These are phyloP conservation scores for Heracleum sosnowskyi DNA, from an alignment of 129 eudicot species.

Conservation along the genomic window DNA sequence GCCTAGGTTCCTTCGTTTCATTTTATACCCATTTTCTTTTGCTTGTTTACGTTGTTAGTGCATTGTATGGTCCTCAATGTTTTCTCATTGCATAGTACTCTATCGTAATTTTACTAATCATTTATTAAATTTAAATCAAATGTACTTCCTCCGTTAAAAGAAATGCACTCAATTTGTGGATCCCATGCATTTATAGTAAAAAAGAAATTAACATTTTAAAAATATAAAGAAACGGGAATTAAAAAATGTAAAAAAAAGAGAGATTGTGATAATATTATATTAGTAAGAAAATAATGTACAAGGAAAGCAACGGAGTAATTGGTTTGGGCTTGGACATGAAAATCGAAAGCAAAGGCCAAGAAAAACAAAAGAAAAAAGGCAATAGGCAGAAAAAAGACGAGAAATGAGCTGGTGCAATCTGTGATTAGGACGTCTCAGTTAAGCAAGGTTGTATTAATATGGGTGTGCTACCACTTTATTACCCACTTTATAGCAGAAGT, in stretches of 20 bases:
- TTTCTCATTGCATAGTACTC: not conserved
- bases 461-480: conserved; percentile 1
- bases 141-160: too few relatives aligned
- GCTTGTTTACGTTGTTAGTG: not conserved
- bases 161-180: too few relatives aligned
- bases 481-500: not conserved
- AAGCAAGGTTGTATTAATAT: conserved; percentile 22
- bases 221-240: too few relatives aligned
- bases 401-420: conserved; percentile 57
- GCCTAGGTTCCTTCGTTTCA: not conserved
- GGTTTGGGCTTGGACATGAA: not conserved
- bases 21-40: not conserved
- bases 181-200: too few relatives aligned
- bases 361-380: conserved; percentile 1
- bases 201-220: too few relatives aligned
- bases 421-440: conserved; percentile 55
- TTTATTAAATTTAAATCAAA: too few relatives aligned
- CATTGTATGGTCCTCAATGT: not conserved
- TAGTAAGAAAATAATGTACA: too few relatives aligned
- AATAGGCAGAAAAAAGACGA: conserved; percentile 29
- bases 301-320: not conserved
- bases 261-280: too few relatives aligned
- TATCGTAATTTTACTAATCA: not conserved
- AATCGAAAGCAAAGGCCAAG: conserved; percentile 10
- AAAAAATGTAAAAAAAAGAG: too few relatives aligned